Evolutionary conservation across 75 land plant species (phyloP).

Genomic region (Azolla pinnata): DNA sequence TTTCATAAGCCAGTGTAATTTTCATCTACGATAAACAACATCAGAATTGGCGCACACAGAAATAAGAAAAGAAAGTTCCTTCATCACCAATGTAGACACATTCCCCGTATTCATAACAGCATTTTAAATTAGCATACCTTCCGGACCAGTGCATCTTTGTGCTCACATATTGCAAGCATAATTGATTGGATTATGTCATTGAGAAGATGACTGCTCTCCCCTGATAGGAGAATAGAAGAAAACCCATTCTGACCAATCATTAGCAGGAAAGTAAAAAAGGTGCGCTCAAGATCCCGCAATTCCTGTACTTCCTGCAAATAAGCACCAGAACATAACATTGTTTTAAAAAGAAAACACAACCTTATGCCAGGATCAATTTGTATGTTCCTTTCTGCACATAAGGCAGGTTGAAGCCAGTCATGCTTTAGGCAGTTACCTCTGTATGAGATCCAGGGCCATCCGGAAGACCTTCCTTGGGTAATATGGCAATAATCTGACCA

Average conservation of each 20-base stretch:
- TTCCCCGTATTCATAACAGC: too few species aligned
- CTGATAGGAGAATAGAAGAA: constrained; percentile 67
- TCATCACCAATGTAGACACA: too few species aligned
- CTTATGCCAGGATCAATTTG: too few species aligned
- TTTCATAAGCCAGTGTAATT: not conserved
- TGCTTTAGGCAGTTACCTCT: constrained; percentile 46
- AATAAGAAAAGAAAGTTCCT: too few species aligned
- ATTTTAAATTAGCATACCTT: too few species aligned
- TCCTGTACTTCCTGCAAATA: constrained; percentile 81
- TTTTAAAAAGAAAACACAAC: not conserved
- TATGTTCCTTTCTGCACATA: not conserved
- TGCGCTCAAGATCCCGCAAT: constrained; percentile 69
- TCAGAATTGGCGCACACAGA: too few species aligned
- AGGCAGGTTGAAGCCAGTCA: not conserved
- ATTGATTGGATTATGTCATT: constrained; percentile 66
- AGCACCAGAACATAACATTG: not conserved
- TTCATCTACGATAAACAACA: not conserved
- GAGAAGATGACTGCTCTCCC: constrained; percentile 47
- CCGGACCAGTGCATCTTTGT: constrained; percentile 72
- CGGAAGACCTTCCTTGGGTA: constrained; percentile 52
- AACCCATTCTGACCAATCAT: constrained; percentile 66
- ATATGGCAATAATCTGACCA: constrained; percentile 49
- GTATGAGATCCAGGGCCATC: constrained; percentile 74
- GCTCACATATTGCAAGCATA: constrained; percentile 52
- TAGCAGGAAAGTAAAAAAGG: constrained; percentile 69